Conservation (phyloP, 176 grass and related monocot species). For the Cenchrus americanus region DNA sequence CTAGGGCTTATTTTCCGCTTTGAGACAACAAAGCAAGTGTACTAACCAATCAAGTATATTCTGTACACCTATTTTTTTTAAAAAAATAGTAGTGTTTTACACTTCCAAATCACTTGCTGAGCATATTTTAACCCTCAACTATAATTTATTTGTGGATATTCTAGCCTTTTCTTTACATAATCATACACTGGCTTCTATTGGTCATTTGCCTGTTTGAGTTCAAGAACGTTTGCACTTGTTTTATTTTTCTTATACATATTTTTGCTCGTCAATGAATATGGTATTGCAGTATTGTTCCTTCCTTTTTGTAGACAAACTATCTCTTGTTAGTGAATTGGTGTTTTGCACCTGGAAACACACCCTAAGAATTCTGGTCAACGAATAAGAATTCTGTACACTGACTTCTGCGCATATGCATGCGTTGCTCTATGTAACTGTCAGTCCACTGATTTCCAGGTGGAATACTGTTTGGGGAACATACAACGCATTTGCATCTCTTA, state of each 20-base stretch:
- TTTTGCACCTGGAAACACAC: too few relatives aligned
- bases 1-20: constrained; percentile 1
- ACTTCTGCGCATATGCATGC: not conserved
- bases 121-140: not conserved
- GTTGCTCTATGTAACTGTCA: constrained; percentile 17
- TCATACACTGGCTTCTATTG: not conserved
- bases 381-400: not conserved
- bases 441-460: constrained; percentile 20
- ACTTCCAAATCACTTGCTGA: not conserved
- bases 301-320: constrained; percentile 2
- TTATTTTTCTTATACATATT: not conserved
- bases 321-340: not conserved
- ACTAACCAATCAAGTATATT: not conserved
- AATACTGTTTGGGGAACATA: constrained; percentile 25
- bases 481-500: constrained; percentile 21
- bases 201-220: not conserved
- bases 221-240: not conserved
- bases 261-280: not conserved
- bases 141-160: not conserved
- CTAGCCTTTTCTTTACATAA: not conserved
- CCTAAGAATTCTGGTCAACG: not conserved
- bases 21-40: not conserved
- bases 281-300: not conserved
- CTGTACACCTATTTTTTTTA: not conserved
- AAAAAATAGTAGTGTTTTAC: not conserved